Evolutionary conservation across 208 protist species (phyloP).

Genomic region (Acanthamoeba culbertsoni): DNA sequence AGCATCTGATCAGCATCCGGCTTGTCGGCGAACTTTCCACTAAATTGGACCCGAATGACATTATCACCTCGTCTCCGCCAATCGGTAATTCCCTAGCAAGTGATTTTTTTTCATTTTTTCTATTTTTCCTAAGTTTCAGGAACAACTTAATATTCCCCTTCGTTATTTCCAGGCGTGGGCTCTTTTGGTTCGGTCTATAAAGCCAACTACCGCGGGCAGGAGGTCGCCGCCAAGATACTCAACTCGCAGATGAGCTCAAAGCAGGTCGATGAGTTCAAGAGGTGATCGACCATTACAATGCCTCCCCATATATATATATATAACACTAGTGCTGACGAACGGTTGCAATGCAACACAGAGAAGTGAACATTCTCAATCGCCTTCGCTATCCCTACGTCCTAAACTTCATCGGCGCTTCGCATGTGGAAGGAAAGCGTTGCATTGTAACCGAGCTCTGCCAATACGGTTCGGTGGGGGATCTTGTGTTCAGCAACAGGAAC

Average conservation of each 20-base stretch:
- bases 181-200: constrained; percentile 45
- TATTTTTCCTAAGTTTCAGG: not conserved
- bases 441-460: constrained; percentile 45
- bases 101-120: not conserved
- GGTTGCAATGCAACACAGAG: not conserved
- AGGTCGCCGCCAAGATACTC: constrained; percentile 45
- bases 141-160: not conserved
- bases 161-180: not conserved
- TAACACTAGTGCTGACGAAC: not conserved
- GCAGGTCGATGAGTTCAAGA: constrained; percentile 45
- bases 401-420: constrained; percentile 52
- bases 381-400: not conserved
- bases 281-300: not conserved
- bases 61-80: not conserved
- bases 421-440: not conserved
- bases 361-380: not conserved
- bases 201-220: constrained; percentile 25
- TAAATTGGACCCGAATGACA: constrained; percentile 45
- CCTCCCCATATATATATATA: not conserved
- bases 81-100: not conserved
- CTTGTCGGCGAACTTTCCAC: constrained; percentile 1
- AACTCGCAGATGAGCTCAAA: constrained; percentile 10
- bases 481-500: constrained; percentile 13
- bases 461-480: not conserved
- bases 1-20: constrained; percentile 12